Evolutionary conservation across 257 asterid genomes (phyloP).

Genomic region (Lycium barbarum): DNA sequence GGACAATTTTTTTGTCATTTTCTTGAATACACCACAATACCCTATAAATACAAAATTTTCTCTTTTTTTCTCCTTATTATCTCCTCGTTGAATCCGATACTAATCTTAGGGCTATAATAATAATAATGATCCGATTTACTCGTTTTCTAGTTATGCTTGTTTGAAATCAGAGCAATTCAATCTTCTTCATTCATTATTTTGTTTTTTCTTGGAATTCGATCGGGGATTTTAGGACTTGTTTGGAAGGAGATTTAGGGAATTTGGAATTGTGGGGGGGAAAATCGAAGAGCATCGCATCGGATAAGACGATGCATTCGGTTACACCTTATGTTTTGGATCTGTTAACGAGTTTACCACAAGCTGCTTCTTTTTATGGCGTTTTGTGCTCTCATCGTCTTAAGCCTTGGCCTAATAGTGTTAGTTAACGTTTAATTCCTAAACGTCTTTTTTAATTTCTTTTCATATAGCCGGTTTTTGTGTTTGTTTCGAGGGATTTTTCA

Average conservation of each 20-base stretch:
- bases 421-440: slow-evolving; percentile 54
- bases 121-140: slow-evolving; percentile 3
- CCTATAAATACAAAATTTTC: not conserved
- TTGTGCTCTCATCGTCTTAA: slow-evolving; percentile 77
- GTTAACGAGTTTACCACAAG: slow-evolving; percentile 45
- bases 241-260: not conserved
- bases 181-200: not conserved
- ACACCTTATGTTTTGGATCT: slow-evolving; percentile 51
- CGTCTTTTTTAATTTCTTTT: not conserved
- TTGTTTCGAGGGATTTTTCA: slow-evolving; percentile 23
- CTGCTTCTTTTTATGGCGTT: slow-evolving; percentile 56
- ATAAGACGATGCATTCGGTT: slow-evolving; percentile 77
- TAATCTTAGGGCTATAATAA: not conserved
- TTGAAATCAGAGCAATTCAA: slow-evolving; percentile 4
- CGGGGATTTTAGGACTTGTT: not conserved
- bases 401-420: slow-evolving; percentile 72
- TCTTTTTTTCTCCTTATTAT: not conserved
- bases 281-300: slow-evolving; percentile 78
- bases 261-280: slow-evolving; percentile 29
- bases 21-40: not conserved
- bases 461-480: slow-evolving; percentile 30
- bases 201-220: not conserved
- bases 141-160: not conserved
- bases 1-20: too few relatives aligned
- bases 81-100: not conserved